Evolutionary conservation across 1,284 basidiomycete genomes (phyloP), one percentile per base, ranked within the genome.

Genomic region (Naganishia sp.): DNA sequence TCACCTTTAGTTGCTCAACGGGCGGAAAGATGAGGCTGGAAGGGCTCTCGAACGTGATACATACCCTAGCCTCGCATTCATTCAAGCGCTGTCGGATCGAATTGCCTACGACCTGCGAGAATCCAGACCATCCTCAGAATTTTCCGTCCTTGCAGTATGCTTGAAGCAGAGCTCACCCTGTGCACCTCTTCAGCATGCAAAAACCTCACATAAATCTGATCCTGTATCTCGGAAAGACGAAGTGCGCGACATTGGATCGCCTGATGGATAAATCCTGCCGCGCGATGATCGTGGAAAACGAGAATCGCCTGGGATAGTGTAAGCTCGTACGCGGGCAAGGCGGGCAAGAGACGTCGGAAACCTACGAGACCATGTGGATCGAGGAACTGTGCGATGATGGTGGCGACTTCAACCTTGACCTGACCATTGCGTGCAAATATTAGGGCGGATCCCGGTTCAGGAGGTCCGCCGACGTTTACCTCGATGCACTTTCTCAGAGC

Each of bases 191-290:
- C 47, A 11, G 47, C 32, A 13, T 61, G 58, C 13, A 61, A n/a
- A 39, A 61, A 61, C 58, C 50, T 61, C 32, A 61, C 58, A 21
- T 61, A 61, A 13, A 61, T 35, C 39, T 50, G 47, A 21, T 61
- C 47, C 32, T 35, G 39, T 28, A 42, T 25, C 15, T 51, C 46
- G 21, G 58, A 41, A 9, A 61, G 47, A 21, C 42, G 28, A 10
- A 61, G 58, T 25, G 35, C 58, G 46, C 35, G 35, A n/a, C 58
- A 61, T 23, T 61, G 58, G 17, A 61, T 51, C 41, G 58, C 58
- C 35, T 61, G 58, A 28, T 61, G 49, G 1, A 61, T 41, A n/a
- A 61, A 51, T 28, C 58, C 58, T 15, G 58, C 58, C 2, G 58
- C 58, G 0, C 58, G 58, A n/a, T 61, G 58, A n/a, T 61, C 58